Percentiles rank a stretch among this genome's conserved stretches.
These are phyloP conservation scores for Coprinellus micaceus DNA, from an alignment of 768 basidiomycete species.

Conservation along the genomic window DNA sequence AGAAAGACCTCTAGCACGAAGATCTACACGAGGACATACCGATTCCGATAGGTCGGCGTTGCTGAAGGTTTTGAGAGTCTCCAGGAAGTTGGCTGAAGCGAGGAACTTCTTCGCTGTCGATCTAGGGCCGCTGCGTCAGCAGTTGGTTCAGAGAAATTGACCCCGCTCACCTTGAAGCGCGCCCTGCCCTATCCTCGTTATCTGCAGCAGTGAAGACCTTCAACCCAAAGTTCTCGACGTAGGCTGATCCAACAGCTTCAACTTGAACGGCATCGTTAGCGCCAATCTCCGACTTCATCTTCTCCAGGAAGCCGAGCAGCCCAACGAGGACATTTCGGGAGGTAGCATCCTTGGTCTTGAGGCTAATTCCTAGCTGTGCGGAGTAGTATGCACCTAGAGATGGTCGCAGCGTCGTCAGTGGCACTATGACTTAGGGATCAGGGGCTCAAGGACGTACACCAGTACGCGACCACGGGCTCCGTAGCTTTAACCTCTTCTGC, in stretches of 20 bases:
- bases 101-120: slow-evolving; percentile 92
- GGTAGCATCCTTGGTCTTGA: slow-evolving; percentile 61
- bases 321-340: slow-evolving; percentile 68
- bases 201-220: slow-evolving; percentile 88
- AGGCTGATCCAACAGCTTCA: slow-evolving; percentile 80
- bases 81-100: slow-evolving; percentile 92
- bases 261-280: slow-evolving; percentile 77
- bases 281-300: slow-evolving; percentile 72
- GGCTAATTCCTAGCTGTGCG: slow-evolving; percentile 78
- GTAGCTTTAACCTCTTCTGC: slow-evolving; percentile 80
- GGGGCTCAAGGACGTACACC: slow-evolving; percentile 61
- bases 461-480: slow-evolving; percentile 89
- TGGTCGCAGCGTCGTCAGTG: slow-evolving; percentile 4
- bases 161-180: slow-evolving; percentile 61
- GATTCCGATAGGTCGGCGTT: slow-evolving; percentile 53
- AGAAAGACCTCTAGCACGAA: background rate
- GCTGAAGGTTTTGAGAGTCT: slow-evolving; percentile 77
- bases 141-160: background rate
- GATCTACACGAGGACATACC: slow-evolving; percentile 34
- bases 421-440: background rate
- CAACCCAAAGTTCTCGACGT: slow-evolving; percentile 93
- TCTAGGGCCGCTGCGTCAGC: slow-evolving; percentile 34
- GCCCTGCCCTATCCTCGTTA: slow-evolving; percentile 81
- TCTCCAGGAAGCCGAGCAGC: slow-evolving; percentile 76
- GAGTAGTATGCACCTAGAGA: slow-evolving; percentile 83